Percentiles rank a stretch among this genome's conserved stretches.
phyloP scores from a whole-genome alignment of 2,329 filamentous ascomycete genomes.

The Ophiostoma montium region DNA sequence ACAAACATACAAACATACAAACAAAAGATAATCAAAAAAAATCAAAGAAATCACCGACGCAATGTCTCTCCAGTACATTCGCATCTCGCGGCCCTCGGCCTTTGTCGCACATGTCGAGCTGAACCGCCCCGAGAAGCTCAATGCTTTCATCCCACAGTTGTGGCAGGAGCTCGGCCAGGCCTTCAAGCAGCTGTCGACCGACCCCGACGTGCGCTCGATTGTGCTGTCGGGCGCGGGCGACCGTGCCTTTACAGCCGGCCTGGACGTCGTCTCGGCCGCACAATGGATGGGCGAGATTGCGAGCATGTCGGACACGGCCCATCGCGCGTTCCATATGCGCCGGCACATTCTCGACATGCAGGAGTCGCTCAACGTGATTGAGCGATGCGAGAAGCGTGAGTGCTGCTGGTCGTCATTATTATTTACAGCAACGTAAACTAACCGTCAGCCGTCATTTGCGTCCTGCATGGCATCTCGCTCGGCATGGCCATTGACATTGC shows the following conservation, averaged over 20 bases:
- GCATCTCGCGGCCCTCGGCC: conserved; percentile 45
- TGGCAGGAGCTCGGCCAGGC: conserved; percentile 67
- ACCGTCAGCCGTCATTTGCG: conserved; percentile 58
- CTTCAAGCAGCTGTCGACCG: conserved; percentile 57
- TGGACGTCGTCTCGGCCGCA: conserved; percentile 65
- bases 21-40: too few species aligned
- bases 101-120: conserved; percentile 86
- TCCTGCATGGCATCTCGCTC: conserved; percentile 64
- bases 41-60: neutral
- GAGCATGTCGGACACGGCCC: conserved; percentile 43
- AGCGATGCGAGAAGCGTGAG: conserved; percentile 78
- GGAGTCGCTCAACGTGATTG: conserved; percentile 57
- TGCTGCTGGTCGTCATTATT: conserved; percentile 10
- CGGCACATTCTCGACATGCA: conserved; percentile 70
- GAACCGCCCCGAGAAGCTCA: conserved; percentile 74
- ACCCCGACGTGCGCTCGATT: conserved; percentile 60
- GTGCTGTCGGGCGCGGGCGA: conserved; percentile 71
- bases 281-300: conserved; percentile 35
- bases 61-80: conserved; percentile 24
- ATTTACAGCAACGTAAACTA: neutral
- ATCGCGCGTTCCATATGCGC: conserved; percentile 47
- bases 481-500: conserved; percentile 67
- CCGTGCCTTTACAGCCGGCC: conserved; percentile 69
- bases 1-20: too few species aligned
- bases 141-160: conserved; percentile 74